These are phyloP conservation scores for Podila clonocystis DNA, from an alignment of 192 early-diverging fungal genomes.

Conservation along the genomic window DNA sequence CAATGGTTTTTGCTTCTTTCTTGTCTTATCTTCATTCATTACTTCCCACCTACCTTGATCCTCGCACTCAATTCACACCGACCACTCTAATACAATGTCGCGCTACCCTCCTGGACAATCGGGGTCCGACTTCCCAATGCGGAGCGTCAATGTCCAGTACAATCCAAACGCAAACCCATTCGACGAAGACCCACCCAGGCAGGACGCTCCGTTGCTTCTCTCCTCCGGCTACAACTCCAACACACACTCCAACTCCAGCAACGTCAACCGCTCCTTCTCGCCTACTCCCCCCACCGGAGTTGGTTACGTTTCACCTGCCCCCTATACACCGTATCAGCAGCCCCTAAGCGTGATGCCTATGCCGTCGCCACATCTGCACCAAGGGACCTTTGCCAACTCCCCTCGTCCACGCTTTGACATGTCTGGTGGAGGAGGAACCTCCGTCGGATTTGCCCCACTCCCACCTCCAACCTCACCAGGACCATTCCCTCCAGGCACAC, in stretches of 20 bases:
- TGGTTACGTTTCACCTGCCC: constrained; percentile 28
- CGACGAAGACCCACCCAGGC: constrained; percentile 43
- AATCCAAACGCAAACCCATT: constrained; percentile 51
- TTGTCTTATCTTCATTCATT: not conserved
- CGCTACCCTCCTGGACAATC: constrained; percentile 36
- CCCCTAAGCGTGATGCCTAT: constrained; percentile 7
- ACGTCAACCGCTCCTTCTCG: not conserved
- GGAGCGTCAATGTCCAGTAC: constrained; percentile 42
- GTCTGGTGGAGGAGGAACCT: not conserved
- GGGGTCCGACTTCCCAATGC: constrained; percentile 49
- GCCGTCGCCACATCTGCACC: constrained; percentile 39
- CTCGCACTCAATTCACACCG: too few species aligned
- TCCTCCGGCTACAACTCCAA: constrained; percentile 33
- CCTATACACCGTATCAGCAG: constrained; percentile 50
- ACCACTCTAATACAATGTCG: constrained; percentile 13
- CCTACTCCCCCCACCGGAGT: constrained; percentile 17
- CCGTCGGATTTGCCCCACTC: not conserved
- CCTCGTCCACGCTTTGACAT: constrained; percentile 34
- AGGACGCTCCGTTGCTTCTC: constrained; percentile 35
- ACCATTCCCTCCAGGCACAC: constrained; percentile 22
- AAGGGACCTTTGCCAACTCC: constrained; percentile 11
- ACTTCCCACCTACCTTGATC: too few species aligned
- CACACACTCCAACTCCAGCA: constrained; percentile 18
- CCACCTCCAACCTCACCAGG: not conserved
- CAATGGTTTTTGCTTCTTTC: too few species aligned